Conservation (phyloP, 441 rosid species). For the Erodium moschatum region DNA sequence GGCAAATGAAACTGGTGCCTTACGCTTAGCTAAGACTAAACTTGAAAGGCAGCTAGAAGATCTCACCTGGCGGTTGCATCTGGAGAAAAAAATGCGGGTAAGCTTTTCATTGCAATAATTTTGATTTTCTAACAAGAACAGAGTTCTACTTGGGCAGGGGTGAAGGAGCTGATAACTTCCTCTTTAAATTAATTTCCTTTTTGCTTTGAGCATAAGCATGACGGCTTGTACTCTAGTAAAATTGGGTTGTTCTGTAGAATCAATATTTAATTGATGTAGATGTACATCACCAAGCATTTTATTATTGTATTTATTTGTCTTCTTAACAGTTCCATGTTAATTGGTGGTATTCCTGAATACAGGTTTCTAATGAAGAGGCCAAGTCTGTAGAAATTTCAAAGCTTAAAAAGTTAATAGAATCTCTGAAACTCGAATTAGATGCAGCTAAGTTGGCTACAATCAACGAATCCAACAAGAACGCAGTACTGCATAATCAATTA, state of each 20-base stretch:
- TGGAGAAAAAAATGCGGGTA: constrained; percentile 92
- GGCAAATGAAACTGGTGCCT: constrained; percentile 91
- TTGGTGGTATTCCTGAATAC: constrained; percentile 27
- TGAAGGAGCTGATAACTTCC: no score
- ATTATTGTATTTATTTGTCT: not conserved
- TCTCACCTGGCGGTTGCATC: constrained; percentile 80
- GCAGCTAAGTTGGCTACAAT: constrained; percentile 82
- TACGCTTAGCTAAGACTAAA: constrained; percentile 84
- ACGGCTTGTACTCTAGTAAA: not conserved
- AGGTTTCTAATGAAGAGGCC: constrained; percentile 81
- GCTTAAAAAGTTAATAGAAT: constrained; percentile 62
- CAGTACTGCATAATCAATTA: constrained; percentile 71
- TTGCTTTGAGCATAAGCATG: not conserved
- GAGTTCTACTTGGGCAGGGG: no score
- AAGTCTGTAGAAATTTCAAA: constrained; percentile 66
- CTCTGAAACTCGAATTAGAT: constrained; percentile 79
- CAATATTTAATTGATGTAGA: not conserved
- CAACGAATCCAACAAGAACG: constrained; percentile 84
- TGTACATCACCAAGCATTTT: not conserved
- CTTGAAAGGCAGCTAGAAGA: constrained; percentile 95
- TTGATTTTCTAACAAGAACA: constrained; percentile 5
- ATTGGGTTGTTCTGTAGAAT: constrained; percentile 4
- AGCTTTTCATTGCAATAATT: constrained; percentile 17
- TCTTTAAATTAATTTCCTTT: no score
- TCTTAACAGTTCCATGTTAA: not conserved